Percentiles rank a stretch among this genome's conserved stretches.
Conservation (phyloP, 768 basidiomycete genomes). For the Amanita inopinata region DNA sequence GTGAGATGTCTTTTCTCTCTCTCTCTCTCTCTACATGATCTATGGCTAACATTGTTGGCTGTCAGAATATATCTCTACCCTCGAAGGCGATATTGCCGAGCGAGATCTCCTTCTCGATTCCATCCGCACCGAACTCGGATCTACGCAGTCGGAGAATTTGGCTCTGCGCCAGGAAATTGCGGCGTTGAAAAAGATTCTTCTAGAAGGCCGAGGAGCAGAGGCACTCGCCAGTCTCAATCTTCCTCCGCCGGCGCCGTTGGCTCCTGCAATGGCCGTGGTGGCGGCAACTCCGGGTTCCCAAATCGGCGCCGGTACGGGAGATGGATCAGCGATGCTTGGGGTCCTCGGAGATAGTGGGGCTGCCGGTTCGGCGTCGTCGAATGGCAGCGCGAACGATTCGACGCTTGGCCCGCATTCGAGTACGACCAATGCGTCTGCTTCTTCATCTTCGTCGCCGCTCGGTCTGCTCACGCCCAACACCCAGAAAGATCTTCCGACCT, state of each 20-base stretch:
- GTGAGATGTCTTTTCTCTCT: constrained; percentile 26
- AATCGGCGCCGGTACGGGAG: neutral
- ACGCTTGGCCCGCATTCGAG: constrained; percentile 5
- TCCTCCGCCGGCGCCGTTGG: constrained; percentile 37
- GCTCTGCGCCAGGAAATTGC: constrained; percentile 74
- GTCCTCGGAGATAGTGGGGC: constrained; percentile 12
- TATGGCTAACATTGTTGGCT: constrained; percentile 10
- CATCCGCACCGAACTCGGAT: constrained; percentile 76
- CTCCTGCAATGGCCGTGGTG: neutral
- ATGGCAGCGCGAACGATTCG: constrained; percentile 8
- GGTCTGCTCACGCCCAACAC: constrained; percentile 53
- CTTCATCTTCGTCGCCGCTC: constrained; percentile 14
- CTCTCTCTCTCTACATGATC: constrained; percentile 9
- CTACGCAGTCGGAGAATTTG: constrained; percentile 69
- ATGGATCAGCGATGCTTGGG: constrained; percentile 2
- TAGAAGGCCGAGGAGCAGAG: constrained; percentile 51
- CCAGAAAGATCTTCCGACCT: constrained; percentile 66
- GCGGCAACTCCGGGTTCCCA: constrained; percentile 1
- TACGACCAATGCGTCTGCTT: constrained; percentile 10
- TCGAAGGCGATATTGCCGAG: constrained; percentile 90
- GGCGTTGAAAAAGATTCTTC: constrained; percentile 62
- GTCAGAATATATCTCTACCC: constrained; percentile 86
- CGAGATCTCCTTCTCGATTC: constrained; percentile 85
- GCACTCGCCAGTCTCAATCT: constrained; percentile 28
- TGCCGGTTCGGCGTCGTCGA: constrained; percentile 1